Percentiles rank a stretch among this genome's conserved stretches.
phyloP scores from a whole-genome alignment of 1,284 basidiomycete species.

The Chalciporus sp. region DNA sequence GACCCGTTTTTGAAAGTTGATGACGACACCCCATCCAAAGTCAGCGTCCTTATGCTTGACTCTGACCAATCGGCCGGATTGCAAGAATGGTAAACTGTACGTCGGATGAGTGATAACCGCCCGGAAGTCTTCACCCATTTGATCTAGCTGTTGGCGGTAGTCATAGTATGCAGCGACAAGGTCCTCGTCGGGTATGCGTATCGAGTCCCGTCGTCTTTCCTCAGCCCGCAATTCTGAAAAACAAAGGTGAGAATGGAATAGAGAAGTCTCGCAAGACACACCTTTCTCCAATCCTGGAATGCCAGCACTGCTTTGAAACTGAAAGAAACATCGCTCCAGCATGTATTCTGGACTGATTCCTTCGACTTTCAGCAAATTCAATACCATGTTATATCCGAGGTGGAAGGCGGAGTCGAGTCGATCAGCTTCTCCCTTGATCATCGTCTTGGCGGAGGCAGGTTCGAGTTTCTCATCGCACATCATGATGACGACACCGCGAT shows the following conservation, averaged over 20 bases:
- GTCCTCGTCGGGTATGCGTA: slow-evolving; percentile 82
- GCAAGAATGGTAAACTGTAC: slow-evolving; percentile 92
- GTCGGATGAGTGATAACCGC: slow-evolving; percentile 94
- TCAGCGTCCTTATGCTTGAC: slow-evolving; percentile 86
- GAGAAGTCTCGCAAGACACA: slow-evolving; percentile 39
- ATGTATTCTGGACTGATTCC: slow-evolving; percentile 98
- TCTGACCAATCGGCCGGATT: slow-evolving; percentile 89
- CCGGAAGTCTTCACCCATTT: slow-evolving; percentile 85
- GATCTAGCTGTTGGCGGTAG: slow-evolving; percentile 87
- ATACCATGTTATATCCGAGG: slow-evolving; percentile 98
- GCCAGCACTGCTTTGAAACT: slow-evolving; percentile 93
- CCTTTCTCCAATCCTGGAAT: slow-evolving; percentile 89
- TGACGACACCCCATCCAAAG: slow-evolving; percentile 95
- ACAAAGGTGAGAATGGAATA: slow-evolving; percentile 4
- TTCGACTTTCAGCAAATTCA: slow-evolving; percentile 99
- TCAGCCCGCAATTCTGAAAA: slow-evolving; percentile 72
- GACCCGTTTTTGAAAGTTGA: slow-evolving; percentile 88
- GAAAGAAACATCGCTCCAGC: slow-evolving; percentile 97
- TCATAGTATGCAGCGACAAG: slow-evolving; percentile 91
- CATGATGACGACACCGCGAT: slow-evolving; percentile 99
- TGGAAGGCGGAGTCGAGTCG: slow-evolving; percentile 98
- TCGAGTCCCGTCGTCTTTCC: slow-evolving; percentile 69
- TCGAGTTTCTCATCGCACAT: slow-evolving; percentile 99
- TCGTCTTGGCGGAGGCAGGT: slow-evolving; percentile 87
- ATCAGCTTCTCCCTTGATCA: slow-evolving; percentile 99